Evolutionary conservation across 1,284 basidiomycete genomes (phyloP).

Genomic region (Phenoliferia sp.): DNA sequence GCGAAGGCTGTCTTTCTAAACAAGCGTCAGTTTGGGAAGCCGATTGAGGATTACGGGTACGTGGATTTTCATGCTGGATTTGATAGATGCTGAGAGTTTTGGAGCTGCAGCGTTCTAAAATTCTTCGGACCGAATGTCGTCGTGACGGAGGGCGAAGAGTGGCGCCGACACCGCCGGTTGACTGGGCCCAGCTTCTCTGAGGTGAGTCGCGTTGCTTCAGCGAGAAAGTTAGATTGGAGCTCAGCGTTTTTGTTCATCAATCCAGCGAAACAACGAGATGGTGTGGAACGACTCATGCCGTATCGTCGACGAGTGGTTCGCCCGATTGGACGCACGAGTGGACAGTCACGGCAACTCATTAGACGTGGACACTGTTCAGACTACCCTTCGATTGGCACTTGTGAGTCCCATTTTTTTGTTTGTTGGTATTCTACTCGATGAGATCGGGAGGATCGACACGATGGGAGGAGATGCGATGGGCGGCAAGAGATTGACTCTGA

Average conservation of each 20-base stretch:
- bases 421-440: background rate
- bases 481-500: background rate
- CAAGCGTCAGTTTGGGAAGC: background rate
- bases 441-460: background rate
- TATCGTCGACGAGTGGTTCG: conserved; percentile 50
- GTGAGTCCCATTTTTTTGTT: no score
- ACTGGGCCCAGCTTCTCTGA: conserved; percentile 41
- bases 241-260: background rate
- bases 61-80: background rate
- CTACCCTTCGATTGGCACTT: background rate
- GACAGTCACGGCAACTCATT: background rate
- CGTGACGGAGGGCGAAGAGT: conserved; percentile 57
- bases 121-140: conserved; percentile 50
- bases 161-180: conserved; percentile 57
- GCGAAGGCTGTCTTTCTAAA: background rate
- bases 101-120: conserved; percentile 13
- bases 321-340: background rate
- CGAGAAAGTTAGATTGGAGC: background rate
- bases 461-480: background rate
- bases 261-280: conserved; percentile 49
- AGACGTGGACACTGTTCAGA: conserved; percentile 4
- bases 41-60: background rate
- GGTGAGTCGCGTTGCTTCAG: conserved; percentile 28
- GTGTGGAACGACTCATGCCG: conserved; percentile 56
- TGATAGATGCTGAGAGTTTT: background rate